Conservation (phyloP, 441 rosid species). For the Erodium moschatum region DNA sequence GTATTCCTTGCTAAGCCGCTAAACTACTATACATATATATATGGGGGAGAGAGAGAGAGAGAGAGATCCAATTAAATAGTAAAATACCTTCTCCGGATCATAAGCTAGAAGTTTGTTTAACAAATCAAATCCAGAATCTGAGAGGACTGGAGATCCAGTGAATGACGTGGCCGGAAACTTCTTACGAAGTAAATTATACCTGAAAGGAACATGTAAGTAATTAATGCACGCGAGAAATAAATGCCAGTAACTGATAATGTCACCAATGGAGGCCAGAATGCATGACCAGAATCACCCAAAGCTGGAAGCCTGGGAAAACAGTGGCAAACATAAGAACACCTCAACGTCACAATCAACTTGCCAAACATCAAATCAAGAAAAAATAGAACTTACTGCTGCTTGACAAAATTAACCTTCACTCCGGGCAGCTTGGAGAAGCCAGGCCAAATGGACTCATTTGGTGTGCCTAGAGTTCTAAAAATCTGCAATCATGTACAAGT, state of each 20-base stretch:
- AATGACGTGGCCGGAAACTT: constrained; percentile 93
- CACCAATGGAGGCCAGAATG: constrained; percentile 68
- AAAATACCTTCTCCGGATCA: constrained; percentile 90
- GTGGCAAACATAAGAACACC: constrained; percentile 43
- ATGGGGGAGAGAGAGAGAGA: background rate
- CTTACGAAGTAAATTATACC: constrained; percentile 53
- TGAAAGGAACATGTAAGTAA: constrained; percentile 21
- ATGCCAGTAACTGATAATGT: constrained; percentile 31
- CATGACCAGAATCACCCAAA: constrained; percentile 58
- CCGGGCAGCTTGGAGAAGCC: constrained; percentile 89
- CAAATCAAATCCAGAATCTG: constrained; percentile 96
- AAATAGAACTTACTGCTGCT: constrained; percentile 75
- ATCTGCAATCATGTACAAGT: constrained; percentile 41
- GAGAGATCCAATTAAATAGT: background rate
- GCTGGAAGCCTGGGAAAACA: constrained; percentile 93
- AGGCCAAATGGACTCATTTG: constrained; percentile 92
- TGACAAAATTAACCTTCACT: constrained; percentile 90
- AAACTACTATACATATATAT: background rate
- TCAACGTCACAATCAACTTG: constrained; percentile 23
- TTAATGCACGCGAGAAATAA: constrained; percentile 35
- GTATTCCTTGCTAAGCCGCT: constrained; percentile 15
- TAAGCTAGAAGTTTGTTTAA: constrained; percentile 83
- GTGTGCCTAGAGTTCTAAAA: constrained; percentile 82
- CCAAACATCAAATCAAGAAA: constrained; percentile 19
- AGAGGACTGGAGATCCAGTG: constrained; percentile 92